phyloP scores from a whole-genome alignment of 2,329 filamentous ascomycete species.

The Scolecobasidium constrictum region DNA sequence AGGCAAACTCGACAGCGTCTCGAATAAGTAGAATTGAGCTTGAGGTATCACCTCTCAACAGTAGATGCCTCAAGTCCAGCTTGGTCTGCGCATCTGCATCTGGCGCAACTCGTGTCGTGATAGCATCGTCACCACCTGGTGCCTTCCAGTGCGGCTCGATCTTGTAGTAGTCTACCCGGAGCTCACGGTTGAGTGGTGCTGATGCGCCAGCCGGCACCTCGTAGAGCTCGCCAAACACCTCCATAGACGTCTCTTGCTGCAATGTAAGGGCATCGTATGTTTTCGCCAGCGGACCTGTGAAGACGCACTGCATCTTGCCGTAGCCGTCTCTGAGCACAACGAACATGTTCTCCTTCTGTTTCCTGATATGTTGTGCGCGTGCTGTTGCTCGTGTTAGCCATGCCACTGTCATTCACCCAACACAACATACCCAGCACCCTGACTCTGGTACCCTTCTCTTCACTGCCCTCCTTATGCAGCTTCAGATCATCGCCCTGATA shows the following conservation, averaged over 20 bases:
- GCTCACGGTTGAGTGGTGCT: conserved; percentile 74
- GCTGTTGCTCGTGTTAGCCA: not conserved
- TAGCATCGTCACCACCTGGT: conserved; percentile 78
- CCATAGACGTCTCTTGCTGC: conserved; percentile 77
- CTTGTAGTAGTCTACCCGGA: conserved; percentile 83
- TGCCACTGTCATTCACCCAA: too few relatives aligned
- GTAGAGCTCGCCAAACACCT: conserved; percentile 73
- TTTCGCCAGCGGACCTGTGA: conserved; percentile 72
- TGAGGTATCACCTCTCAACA: conserved; percentile 72
- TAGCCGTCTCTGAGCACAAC: conserved; percentile 79
- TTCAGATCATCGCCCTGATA: conserved; percentile 52
- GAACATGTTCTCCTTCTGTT: conserved; percentile 78
- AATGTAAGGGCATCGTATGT: conserved; percentile 86
- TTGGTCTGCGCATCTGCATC: conserved; percentile 62
- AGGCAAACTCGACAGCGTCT: conserved; percentile 68
- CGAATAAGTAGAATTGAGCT: conserved; percentile 84
- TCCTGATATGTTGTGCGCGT: conserved; percentile 68
- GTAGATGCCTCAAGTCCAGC: conserved; percentile 73
- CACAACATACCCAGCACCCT: conserved; percentile 58
- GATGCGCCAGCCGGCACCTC: conserved; percentile 67
- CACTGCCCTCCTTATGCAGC: conserved; percentile 39
- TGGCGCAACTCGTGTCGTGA: conserved; percentile 69
- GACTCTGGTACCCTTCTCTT: conserved; percentile 59
- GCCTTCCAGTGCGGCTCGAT: conserved; percentile 58
- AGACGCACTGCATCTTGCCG: conserved; percentile 72